Conservation (phyloP, 2,329 filamentous ascomycete genomes). For the Exophiala alcalophila region DNA sequence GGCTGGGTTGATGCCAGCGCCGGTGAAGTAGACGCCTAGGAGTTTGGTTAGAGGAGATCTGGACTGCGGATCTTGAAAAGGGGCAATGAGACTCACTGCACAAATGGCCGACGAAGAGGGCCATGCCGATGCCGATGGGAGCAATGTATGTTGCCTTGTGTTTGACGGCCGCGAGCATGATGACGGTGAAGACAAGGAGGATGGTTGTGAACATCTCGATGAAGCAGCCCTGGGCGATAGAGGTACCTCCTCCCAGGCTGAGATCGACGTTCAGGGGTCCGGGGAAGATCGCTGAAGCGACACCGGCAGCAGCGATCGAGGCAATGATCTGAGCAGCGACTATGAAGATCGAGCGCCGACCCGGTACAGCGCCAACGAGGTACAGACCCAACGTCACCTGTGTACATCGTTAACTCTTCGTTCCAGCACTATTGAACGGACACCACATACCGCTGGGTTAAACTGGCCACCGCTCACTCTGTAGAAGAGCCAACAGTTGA, state of each 20-base stretch:
- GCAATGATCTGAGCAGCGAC: slow-evolving; percentile 57
- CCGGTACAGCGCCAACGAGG: slow-evolving; percentile 54
- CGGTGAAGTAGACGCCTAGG: slow-evolving; percentile 47
- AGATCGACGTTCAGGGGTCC: slow-evolving; percentile 52
- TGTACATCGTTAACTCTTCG: neutral
- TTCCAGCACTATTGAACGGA: neutral
- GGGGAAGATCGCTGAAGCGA: slow-evolving; percentile 57
- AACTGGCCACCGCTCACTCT: slow-evolving; percentile 52
- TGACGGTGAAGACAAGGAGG: slow-evolving; percentile 61
- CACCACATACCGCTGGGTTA: slow-evolving; percentile 45
- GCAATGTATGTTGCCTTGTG: slow-evolving; percentile 69
- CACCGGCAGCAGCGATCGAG: slow-evolving; percentile 57
- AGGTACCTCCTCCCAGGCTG: slow-evolving; percentile 55
- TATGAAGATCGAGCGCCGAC: slow-evolving; percentile 51
- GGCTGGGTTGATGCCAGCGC: slow-evolving; percentile 47
- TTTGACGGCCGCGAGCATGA: slow-evolving; percentile 70
- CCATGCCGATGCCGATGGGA: slow-evolving; percentile 67
- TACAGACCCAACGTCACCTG: slow-evolving; percentile 57
- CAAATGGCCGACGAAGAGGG: slow-evolving; percentile 62
- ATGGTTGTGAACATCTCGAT: slow-evolving; percentile 65
- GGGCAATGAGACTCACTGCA: slow-evolving; percentile 36
- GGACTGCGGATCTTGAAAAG: neutral
- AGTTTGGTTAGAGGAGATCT: neutral
- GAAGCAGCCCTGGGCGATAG: slow-evolving; percentile 59
- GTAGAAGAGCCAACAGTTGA: slow-evolving; percentile 56